Conservation (phyloP, 345 rosid species). For the Eucalyptus victrix region DNA sequence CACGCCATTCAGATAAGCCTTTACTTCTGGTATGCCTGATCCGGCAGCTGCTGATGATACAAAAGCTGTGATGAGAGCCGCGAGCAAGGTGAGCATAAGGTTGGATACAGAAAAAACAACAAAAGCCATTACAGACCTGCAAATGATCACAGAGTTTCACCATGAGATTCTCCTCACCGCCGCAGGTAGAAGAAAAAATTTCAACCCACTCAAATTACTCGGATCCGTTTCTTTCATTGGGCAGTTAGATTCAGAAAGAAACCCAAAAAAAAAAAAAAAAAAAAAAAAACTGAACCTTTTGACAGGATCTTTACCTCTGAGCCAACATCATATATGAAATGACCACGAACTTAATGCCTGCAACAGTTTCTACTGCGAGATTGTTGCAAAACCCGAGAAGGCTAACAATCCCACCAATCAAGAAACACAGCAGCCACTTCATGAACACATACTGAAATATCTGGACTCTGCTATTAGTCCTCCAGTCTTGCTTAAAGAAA, state of each 20-base stretch:
- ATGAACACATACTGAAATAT: constrained; percentile 63
- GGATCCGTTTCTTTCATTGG: background rate
- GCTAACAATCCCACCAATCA: constrained; percentile 57
- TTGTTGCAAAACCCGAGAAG: constrained; percentile 69
- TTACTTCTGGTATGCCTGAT: constrained; percentile 92
- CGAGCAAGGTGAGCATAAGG: constrained; percentile 54
- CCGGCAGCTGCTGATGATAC: constrained; percentile 86
- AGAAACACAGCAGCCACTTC: constrained; percentile 76
- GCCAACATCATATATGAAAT: constrained; percentile 83
- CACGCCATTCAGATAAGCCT: constrained; percentile 89
- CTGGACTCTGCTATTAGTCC: constrained; percentile 40
- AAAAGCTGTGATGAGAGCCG: constrained; percentile 52
- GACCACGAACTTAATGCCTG: constrained; percentile 72
- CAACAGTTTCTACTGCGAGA: constrained; percentile 79
- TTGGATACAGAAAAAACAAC: constrained; percentile 55
- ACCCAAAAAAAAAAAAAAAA: background rate
- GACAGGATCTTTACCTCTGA: constrained; percentile 17
- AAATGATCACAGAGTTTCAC: background rate
- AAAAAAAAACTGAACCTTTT: background rate
- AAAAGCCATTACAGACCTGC: constrained; percentile 65
- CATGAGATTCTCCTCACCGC: background rate
- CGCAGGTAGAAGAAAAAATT: background rate
- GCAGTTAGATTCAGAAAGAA: background rate
- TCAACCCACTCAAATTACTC: background rate
- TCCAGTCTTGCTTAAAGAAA: constrained; percentile 89